Evolutionary conservation across 257 asterid genomes (phyloP), one percentile per base, ranked within the genome.

Genomic region (Penstemon davidsonii): DNA sequence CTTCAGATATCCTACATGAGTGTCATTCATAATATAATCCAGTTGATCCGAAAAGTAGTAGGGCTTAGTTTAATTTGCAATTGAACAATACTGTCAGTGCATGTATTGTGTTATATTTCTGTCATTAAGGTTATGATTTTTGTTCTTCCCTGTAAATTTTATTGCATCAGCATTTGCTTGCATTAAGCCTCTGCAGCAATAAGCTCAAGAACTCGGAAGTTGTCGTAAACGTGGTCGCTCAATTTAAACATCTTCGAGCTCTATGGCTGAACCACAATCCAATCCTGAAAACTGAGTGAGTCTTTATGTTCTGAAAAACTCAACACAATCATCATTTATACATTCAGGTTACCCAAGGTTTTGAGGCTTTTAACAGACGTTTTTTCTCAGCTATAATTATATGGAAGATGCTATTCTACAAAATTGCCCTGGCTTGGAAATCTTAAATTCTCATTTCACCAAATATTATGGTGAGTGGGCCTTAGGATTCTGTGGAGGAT

Each of bases 401-500:
- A 52, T 86, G 83, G 92, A 76, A 72, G 81, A 79, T 81, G 77
- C 78, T 54, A 81, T 90, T 75, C 80, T 76, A 45, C 80, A 19
- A 57, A 78, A 70, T 66, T 88, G 91, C 78, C 86, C 88, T 36
- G 64, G 56, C 44, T 65, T 94, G 78, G 99, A 94, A 74, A 84
- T 94, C 62, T 87, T 80, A 70, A 88, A 88, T 76, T 90, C 97
- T 46, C 73, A 55, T 56, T 90, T 90, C 82, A 94, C 96, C 54
- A 71, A 78, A 9, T 83, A 79, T 49, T 88, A 82, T 78, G 95
- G 96, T 18, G 77, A 75, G 74, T 94, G 97, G 96, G 97, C 97
- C 25, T 80, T 94, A 55, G 96, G 97, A 55, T 90, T 90, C 79
- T 90, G 96, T 85, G 99, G 95, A 78, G 96, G 96, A 68, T 68